Evolutionary conservation across 352 stramenopile species (phyloP).

Genomic region (Thalassiosira pacifica): DNA sequence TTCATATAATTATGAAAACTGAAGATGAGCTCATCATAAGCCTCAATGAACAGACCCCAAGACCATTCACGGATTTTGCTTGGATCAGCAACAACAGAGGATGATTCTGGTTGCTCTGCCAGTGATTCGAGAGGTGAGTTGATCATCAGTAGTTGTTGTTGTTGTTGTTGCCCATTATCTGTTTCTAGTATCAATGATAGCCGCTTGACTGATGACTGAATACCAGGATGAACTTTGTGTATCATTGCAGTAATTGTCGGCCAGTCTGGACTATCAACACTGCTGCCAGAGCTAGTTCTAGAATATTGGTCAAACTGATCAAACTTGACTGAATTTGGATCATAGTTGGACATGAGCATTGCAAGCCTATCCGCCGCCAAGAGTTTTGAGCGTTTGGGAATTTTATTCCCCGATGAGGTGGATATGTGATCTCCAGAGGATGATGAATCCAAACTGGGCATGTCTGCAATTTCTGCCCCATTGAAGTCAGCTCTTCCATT

Average conservation of each 20-base stretch:
- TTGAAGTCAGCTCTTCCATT: background rate
- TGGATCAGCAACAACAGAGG: slow-evolving; percentile 21
- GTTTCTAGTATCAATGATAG: background rate
- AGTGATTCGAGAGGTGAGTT: slow-evolving; percentile 10
- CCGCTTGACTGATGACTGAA: slow-evolving; percentile 6
- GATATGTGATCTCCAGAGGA: background rate
- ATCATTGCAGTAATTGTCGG: slow-evolving; percentile 23
- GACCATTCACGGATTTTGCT: slow-evolving; percentile 13
- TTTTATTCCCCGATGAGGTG: background rate
- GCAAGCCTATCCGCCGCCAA: slow-evolving; percentile 53
- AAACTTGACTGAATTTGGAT: slow-evolving; percentile 49
- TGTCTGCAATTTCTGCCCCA: background rate
- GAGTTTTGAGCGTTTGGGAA: slow-evolving; percentile 6
- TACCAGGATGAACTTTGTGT: slow-evolving; percentile 20
- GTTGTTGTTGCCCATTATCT: background rate
- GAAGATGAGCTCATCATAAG: slow-evolving; percentile 43
- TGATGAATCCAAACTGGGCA: background rate
- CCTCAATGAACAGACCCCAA: slow-evolving; percentile 33
- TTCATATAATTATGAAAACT: background rate
- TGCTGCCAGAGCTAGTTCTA: slow-evolving; percentile 25
- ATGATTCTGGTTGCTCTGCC: slow-evolving; percentile 22
- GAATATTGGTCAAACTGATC: slow-evolving; percentile 23
- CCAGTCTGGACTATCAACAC: slow-evolving; percentile 35
- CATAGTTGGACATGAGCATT: slow-evolving; percentile 64
- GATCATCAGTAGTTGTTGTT: background rate